Evolutionary conservation across 257 asterid genomes (phyloP).

Genomic region (Solanum peruvianum): DNA sequence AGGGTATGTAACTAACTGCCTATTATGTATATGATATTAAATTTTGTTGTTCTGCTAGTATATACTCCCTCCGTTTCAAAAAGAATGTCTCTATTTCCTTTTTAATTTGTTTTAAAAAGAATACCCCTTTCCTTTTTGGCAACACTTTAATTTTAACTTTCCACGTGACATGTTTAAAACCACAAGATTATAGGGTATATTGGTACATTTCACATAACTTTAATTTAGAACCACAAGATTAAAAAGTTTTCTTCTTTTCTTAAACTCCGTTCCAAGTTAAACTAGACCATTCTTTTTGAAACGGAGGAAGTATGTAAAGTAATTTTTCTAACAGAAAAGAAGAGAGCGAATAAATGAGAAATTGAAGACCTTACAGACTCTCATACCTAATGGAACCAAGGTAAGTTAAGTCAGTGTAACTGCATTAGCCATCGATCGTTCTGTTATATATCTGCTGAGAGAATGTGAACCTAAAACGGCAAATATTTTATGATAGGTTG

Average conservation of each 20-base stretch:
- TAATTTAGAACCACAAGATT: too few species aligned
- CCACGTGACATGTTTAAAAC: too few species aligned
- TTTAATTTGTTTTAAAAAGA: too few species aligned
- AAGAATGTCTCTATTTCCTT: too few species aligned
- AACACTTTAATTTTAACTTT: too few species aligned
- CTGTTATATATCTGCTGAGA: neutral
- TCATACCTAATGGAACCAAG: conserved; percentile 88
- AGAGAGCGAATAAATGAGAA: conserved; percentile 78
- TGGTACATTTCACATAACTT: too few species aligned
- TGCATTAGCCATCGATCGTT: neutral
- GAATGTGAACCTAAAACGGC: neutral
- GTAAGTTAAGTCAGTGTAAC: conserved; percentile 3
- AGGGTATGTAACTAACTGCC: conserved; percentile 22
- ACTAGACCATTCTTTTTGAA: too few species aligned
- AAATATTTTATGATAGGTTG: conserved; percentile 22
- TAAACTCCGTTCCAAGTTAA: too few species aligned
- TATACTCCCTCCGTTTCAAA: neutral
- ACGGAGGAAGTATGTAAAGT: neutral
- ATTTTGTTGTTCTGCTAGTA: neutral
- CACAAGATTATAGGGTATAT: too few species aligned
- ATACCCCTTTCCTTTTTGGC: too few species aligned
- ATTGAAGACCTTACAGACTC: conserved; percentile 66
- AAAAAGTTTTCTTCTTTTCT: too few species aligned
- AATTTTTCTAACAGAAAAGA: conserved; percentile 41
- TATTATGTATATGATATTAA: neutral